phyloP scores from a whole-genome alignment of 2,329 filamentous ascomycete genomes.

The Diplodia sapinea region DNA sequence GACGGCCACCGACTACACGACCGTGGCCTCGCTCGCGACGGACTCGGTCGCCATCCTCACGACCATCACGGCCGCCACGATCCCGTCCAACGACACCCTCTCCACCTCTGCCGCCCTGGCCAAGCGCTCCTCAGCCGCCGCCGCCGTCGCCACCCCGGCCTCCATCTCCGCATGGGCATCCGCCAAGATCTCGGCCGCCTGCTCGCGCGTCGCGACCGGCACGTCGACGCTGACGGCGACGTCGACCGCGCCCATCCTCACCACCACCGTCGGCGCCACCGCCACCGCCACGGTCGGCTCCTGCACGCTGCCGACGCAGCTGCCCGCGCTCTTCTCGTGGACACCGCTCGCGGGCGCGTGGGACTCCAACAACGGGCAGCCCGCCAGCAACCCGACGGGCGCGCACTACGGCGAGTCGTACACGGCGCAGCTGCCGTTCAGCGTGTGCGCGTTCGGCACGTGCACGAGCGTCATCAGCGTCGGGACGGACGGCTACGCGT shows the following conservation, averaged over 20 bases:
- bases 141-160: neutral
- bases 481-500: neutral
- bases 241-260: neutral
- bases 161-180: neutral
- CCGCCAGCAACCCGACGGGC: neutral
- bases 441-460: neutral
- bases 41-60: neutral
- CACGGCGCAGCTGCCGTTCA: neutral
- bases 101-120: neutral
- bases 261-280: neutral
- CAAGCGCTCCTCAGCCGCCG: neutral
- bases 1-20: conserved; percentile 1
- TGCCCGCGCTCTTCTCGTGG: neutral
- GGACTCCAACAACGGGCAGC: neutral
- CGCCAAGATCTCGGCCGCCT: neutral
- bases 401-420: neutral
- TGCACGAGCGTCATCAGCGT: neutral
- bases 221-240: neutral
- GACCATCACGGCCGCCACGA: neutral
- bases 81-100: neutral
- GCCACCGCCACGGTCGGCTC: neutral
- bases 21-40: neutral
- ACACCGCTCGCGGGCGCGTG: neutral
- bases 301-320: neutral
- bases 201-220: conserved; percentile 6